Evolutionary conservation across 805 yeast genomes (phyloP), one percentile per base, ranked within the genome.

Genomic region (Ogataea degrootiae): DNA sequence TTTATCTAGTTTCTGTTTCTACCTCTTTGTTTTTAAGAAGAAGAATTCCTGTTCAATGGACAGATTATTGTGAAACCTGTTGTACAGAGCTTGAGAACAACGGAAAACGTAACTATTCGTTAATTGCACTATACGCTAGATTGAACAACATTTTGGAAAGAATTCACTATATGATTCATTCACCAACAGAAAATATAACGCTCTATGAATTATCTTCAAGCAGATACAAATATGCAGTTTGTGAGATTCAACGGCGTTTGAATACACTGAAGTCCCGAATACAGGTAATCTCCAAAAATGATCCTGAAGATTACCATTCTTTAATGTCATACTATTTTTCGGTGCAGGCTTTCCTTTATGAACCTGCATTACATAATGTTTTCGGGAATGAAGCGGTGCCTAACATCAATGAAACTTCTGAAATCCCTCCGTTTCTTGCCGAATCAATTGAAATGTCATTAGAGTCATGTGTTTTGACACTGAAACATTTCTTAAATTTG

Each of bases 1-100:
- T 83, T 5, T 88, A 85, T 61, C 71, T 79, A 51, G 67, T 80
- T 7, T 74, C 87, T 2, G 78, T 87, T 36, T 77, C 83, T 44
- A 80, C 80, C 46, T 76, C 87, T 22, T 69, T 86, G 45, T 82
- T 85, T 48, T 67, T 87, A 49, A 71, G 91, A 49, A 74, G 94
- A 54, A 72, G 82, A 37, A 71, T 81, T 9, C 77, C 76, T 46
- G 78, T 80, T 29, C 75, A 75, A 49, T 85, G 90, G 89, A 74
- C 82, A 1, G 76, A 78, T 1, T 83, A 76, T 54, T 75, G 85
- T 41, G 82, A 82, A 47, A 81, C 77, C 45, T 81, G 87, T 54
- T 83, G 83, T 56, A 51, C 58, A 1, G 47, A 63, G n/a, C 61
- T 85, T 45, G 80, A 75, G 42, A 54, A 59, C 0, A 56, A 73